These are phyloP conservation scores for Leishmania amazonensis DNA, from an alignment of 208 protist genomes.

Conservation along the genomic window DNA sequence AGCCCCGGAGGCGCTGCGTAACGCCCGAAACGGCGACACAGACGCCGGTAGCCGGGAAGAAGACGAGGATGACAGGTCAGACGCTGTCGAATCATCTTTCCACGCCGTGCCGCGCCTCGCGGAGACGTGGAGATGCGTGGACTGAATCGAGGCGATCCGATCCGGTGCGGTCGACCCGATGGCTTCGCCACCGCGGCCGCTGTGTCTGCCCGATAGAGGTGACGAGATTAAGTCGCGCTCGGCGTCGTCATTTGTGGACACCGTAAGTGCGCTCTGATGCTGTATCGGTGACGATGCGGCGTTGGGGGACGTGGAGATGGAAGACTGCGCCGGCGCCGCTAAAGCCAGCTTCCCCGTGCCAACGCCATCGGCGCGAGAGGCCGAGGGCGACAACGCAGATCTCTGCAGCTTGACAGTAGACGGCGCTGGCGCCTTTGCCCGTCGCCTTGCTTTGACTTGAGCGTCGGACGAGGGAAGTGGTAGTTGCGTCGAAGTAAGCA, in stretches of 20 bases:
- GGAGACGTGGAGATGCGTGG: slow-evolving; percentile 40
- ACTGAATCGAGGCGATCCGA: slow-evolving; percentile 22
- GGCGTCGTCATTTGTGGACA: slow-evolving; percentile 5
- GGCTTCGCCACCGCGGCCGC: not conserved
- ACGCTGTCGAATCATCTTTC: slow-evolving; percentile 1
- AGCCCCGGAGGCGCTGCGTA: not conserved
- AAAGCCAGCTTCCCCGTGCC: not conserved
- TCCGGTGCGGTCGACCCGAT: slow-evolving; percentile 6
- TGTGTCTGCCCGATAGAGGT: slow-evolving; percentile 1
- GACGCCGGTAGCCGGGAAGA: not conserved
- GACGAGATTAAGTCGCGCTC: slow-evolving; percentile 27
- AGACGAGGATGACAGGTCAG: slow-evolving; percentile 12
- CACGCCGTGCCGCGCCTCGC: slow-evolving; percentile 29
- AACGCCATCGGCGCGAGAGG: not conserved
- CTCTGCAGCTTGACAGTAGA: slow-evolving; percentile 5
- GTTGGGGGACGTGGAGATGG: not conserved
- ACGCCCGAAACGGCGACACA: not conserved
- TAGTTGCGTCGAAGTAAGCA: slow-evolving; percentile 15
- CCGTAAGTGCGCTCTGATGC: not conserved
- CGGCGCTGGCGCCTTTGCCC: slow-evolving; percentile 6
- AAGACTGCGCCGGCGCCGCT: not conserved
- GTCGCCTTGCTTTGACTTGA: not conserved
- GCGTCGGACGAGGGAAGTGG: not conserved
- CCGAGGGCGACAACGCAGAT: not conserved
- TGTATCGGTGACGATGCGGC: not conserved